A percentile compares a stretch with the other conserved stretches of the same genome.
These are phyloP conservation scores for Curvularia hawaiiensis DNA, from an alignment of 2,329 filamentous ascomycete species.

Conservation along the genomic window DNA sequence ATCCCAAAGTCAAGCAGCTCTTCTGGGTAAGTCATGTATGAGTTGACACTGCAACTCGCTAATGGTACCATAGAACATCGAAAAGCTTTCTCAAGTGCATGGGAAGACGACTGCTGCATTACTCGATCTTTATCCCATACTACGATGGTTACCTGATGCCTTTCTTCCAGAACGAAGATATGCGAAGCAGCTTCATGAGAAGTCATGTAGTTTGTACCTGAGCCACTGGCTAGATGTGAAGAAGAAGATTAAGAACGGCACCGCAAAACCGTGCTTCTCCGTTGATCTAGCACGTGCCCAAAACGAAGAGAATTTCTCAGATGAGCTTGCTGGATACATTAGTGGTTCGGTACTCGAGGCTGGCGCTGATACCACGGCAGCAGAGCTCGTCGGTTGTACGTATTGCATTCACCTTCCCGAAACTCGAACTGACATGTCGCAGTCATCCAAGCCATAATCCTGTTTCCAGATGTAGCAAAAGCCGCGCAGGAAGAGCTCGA, in stretches of 20 bases:
- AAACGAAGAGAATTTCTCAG: conserved; percentile 26
- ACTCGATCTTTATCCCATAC: conserved; percentile 54
- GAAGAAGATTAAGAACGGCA: conserved; percentile 19
- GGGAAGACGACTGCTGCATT: conserved; percentile 51
- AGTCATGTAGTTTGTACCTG: conserved; percentile 47
- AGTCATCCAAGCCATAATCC: conserved; percentile 35
- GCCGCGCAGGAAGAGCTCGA: conserved; percentile 38
- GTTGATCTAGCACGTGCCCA: conserved; percentile 29
- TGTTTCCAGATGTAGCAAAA: conserved; percentile 30
- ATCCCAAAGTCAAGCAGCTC: conserved; percentile 25
- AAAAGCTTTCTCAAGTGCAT: conserved; percentile 51
- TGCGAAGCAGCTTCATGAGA: conserved; percentile 51
- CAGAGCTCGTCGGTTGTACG: conserved; percentile 29
- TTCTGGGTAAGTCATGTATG: conserved; percentile 10
- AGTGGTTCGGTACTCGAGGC: conserved; percentile 36
- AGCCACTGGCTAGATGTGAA: conserved; percentile 33
- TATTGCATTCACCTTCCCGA: neutral
- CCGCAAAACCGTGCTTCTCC: conserved; percentile 30
- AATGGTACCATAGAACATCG: conserved; percentile 47
- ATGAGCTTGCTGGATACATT: conserved; percentile 30
- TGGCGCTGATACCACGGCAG: conserved; percentile 38
- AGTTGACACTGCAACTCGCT: conserved; percentile 18
- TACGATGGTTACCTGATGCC: conserved; percentile 47
- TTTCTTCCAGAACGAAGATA: conserved; percentile 44
- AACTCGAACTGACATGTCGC: neutral